Base-by-base conservation (phyloP, 106 monocot species). In the Alisma plantagoaquatica region DNA sequence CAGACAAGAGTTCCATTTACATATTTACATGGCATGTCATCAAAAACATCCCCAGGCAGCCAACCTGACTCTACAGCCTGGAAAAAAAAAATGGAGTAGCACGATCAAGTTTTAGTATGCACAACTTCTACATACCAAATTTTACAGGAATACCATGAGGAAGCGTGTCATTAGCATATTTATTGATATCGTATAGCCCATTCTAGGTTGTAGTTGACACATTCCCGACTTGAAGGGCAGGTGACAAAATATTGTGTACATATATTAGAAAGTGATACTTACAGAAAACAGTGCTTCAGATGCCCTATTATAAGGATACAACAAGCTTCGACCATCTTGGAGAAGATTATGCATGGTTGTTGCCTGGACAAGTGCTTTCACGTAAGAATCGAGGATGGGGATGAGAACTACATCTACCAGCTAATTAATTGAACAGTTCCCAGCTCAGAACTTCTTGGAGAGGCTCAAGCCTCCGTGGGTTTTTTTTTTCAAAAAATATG, bases 221-320 rank as follows among this genome's bases (percentile, higher is more conserved):
- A n/a, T n/a, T n/a, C n/a, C n/a, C n/a, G n/a, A n/a, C n/a, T n/a
- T n/a, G n/a, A n/a, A n/a, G n/a, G n/a, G n/a, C n/a, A n/a, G n/a
- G n/a, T n/a, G n/a, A n/a, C n/a, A n/a, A n/a, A n/a, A n/a, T n/a
- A n/a, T n/a, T n/a, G n/a, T n/a, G n/a, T n/a, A n/a, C n/a, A n/a
- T n/a, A n/a, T n/a, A 9, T 46, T 15, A 24, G 26, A 14, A 35
- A 33, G 11, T 51, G 50, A 19, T 31, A 53, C 82, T 77, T 66
- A 82, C 82, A 61, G 73, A 74, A 57, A 82, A 73, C n/a, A 82
- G 57, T 20, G 51, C 54, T 49, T 62, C 55, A 16, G 82, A 70
- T 48, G 65, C 48, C 53, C 58, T 70, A 55, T 70, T 69, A 62
- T 82, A 82, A 65, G 82, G 82, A 53, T 70, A 77, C 60, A 74